Evolutionary conservation across 1,284 basidiomycete species (phyloP), one percentile per base, ranked within the genome.

Genomic region (Neotropicomus parvogracilis): DNA sequence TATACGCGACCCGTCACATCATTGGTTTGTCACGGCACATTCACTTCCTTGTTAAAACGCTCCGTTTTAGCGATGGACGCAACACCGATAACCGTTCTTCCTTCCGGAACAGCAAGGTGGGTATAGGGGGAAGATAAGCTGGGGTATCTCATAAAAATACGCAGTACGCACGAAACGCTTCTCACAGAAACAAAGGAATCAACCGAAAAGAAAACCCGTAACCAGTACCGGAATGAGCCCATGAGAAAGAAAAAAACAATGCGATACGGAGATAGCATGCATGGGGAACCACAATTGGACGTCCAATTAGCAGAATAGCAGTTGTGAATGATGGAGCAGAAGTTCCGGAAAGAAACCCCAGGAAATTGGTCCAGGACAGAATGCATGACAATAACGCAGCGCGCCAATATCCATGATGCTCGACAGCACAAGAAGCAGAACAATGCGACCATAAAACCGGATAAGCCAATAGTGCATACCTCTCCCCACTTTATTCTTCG

Each of bases 401-500:
- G 24, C 24, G 24, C 8, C 8, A 5, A 24, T 5, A 8, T 24
- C 24, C 24, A 24, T 24, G 24, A 24, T 24, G 5, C 24, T 24
- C 35, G 31, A 50, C 16, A 46, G 48, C 52, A 56, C 13, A 37
- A 27, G 34, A 44, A 24, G 12, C 45, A 37, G 44, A 46, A 48
- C 24, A 40, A 27, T 20, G 44, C 27, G 14, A 47, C 40, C 46
- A 46, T 33, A 49, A 49, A n/a, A 36, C 36, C 40, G 26, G 32
- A 37, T 21, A 28, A 56, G 14, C 21, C 37, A 46, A 45, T 12
- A 42, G 31, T 2, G 16, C 35, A 39, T 35, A 48, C 48, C 39
- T 45, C 49, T 39, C 38, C 31, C 43, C 37, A 34, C 10, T 17
- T 60, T 75, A 74, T 59, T 87, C 85, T 54, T 82, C 86, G 44